Evolutionary conservation across 495 filamentous ascomycete species (phyloP), one percentile per base, ranked within the genome.

Genomic region (Penicillium soppii): DNA sequence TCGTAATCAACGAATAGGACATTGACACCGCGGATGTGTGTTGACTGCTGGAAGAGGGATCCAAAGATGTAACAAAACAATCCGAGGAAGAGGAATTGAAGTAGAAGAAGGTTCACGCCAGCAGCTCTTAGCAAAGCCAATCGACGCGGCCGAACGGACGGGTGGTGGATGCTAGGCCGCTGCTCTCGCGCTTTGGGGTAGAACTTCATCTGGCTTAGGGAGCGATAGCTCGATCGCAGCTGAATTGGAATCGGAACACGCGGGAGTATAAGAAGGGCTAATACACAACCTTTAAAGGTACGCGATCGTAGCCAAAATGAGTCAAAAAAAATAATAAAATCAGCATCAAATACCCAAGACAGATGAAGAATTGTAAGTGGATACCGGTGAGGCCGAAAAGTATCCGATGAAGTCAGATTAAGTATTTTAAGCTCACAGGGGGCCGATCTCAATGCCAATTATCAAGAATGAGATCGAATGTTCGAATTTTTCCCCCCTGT

Each of bases 1-100:
- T 79, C 78, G 47, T 80, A 81, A 54, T 82, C 78, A 15, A 82
- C 75, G 26, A 71, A 74, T 10, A 74, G 53, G 12, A 82, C 56
- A 12, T 68, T 67, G 7, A 80, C 45, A 35, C 73, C 73, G 56
- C 77, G 71, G 4, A 59, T 63, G 32, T 71, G 72, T 0, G 40
- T 37, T 2, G 6, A 55, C 41, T 74, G 65, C 36, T 75, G 70
- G 46, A 65, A 81, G 5, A 79, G 43, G 5, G 73, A 61, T 12
- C 76, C 78, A 38, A 74, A 79, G 1, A 79, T 48, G 50, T 77
- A 79, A 16, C 62, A 69, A 40, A 76, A 76, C 0, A 76, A 55
- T 2, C 58, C 65, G 12, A 80, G 62, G 52, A 80, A 80, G 2
- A 80, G 63, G 4, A 65, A 22, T 40, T 62, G 58, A 0, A 69